Base-by-base conservation (phyloP, 2,329 filamentous ascomycete genomes). In the Monilinia polystroma region DNA sequence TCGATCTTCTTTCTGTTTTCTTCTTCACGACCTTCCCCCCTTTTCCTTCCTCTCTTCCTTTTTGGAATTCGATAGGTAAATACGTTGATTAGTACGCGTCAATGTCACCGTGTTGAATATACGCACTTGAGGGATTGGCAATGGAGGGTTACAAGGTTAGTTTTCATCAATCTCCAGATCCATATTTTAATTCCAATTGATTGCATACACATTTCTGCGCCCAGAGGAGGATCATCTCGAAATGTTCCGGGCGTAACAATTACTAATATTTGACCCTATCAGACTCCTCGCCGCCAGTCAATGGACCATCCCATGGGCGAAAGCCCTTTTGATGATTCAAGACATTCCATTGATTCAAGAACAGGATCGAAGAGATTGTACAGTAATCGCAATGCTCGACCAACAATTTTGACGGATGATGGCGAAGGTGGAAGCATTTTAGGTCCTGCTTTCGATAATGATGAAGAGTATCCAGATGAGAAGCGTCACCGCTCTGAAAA, bases 401-500 rank as follows among this genome's bases (percentile, higher is more conserved):
- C 51, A 16, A 51, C 60, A n/a, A 54, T 64, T 47, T 5, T 64
- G 41, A 20, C 23, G 57, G 53, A 64, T 71, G 76, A 78, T 57
- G 75, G 76, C 12, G 73, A 79, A 38, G 76, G 67, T 52, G 69
- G 78, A 59, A 68, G 68, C 16, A 71, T 72, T 26, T 67, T 73
- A 16, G 71, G 73, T 47, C 66, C 69, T n/a, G 38, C 47, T 59
- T 45, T 66, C 55, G 67, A 60, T 20, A 20, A 62, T n/a, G 69
- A 71, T 38, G 68, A 70, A 29, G 69, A 72, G 18, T 49, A 69
- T 23, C 77, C 79, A 65, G 77, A 76, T 0, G 74, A 75, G 14
- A 83, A 83, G 70, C 76, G 80, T 56, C 77, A 78, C 20, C 77
- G 80, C 26, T 78, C 77, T 4, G 79, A 78, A 55, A 79, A 81